Conservation (phyloP, 2,329 filamentous ascomycete genomes). For the Xylaria sp. region DNA sequence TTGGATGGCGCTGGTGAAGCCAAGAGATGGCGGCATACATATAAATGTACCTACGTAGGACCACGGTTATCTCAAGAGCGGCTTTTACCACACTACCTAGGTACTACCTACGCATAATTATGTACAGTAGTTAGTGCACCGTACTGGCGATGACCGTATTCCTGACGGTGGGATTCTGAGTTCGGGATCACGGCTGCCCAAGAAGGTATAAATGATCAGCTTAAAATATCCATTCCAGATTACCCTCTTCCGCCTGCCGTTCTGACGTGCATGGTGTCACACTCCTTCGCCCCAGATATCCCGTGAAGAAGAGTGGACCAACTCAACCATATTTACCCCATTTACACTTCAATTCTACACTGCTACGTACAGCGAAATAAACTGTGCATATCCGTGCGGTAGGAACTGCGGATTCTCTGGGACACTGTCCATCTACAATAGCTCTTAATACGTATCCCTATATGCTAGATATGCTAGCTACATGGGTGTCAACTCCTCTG, state of each 20-base stretch:
- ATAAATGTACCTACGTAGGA: neutral
- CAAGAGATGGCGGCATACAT: neutral
- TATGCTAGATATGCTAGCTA: neutral
- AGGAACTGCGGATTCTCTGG: neutral
- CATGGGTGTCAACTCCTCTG: no score
- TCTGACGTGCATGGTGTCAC: conserved; percentile 10
- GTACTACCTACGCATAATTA: no score
- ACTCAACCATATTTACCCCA: conserved; percentile 5
- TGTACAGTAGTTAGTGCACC: no score
- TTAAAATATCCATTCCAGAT: conserved; percentile 33
- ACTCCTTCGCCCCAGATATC: conserved; percentile 29
- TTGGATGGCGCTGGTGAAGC: no score
- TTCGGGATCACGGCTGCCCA: conserved; percentile 14
- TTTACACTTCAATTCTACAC: neutral
- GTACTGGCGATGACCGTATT: no score
- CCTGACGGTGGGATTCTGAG: neutral
- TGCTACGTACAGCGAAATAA: neutral
- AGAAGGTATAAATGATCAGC: conserved; percentile 23
- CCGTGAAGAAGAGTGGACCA: conserved; percentile 1
- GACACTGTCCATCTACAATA: neutral
- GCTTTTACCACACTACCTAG: no score
- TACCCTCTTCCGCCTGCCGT: conserved; percentile 22
- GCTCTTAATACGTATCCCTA: no score
- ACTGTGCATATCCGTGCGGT: neutral
- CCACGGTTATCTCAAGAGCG: no score